These are phyloP conservation scores for Amoebophrya sp. DNA, from an alignment of 169 alveolate species.

Conservation along the genomic window DNA sequence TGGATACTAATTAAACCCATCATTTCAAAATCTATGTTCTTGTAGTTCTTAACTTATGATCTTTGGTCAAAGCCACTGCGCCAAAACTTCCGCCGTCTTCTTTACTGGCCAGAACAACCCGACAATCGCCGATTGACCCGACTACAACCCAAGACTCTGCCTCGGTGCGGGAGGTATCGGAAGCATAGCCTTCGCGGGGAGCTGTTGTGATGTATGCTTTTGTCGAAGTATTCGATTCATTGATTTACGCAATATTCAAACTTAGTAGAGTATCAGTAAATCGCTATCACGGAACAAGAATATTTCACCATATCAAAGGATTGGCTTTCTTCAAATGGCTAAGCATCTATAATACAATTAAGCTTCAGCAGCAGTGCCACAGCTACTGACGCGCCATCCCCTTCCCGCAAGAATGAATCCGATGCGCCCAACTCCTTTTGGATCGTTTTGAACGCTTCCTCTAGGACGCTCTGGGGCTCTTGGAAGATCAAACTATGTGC, in stretches of 20 bases:
- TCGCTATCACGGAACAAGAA: too few relatives aligned
- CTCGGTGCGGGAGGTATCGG: too few relatives aligned
- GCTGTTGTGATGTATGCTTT: too few relatives aligned
- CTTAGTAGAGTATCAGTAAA: too few relatives aligned
- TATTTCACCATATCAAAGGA: too few relatives aligned
- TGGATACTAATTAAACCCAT: too few relatives aligned
- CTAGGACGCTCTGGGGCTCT: background rate
- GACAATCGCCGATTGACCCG: background rate
- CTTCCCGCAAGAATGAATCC: background rate
- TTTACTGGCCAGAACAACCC: background rate
- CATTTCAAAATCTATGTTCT: too few relatives aligned
- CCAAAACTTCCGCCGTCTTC: background rate
- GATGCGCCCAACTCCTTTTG: background rate
- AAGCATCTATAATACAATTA: background rate
- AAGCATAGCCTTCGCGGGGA: background rate
- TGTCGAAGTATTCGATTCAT: too few relatives aligned
- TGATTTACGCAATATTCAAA: too few relatives aligned
- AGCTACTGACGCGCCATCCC: background rate
- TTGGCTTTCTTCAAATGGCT: background rate
- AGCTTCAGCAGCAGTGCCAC: background rate
- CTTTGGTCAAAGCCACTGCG: background rate
- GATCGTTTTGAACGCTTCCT: background rate
- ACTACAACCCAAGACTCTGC: background rate
- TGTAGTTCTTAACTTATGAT: background rate
- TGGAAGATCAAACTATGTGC: background rate